Percentiles rank a stretch among this genome's conserved stretches.
Evolutionary conservation across 2,329 filamentous ascomycete species (phyloP).

Genomic region (Xylaria sp.): DNA sequence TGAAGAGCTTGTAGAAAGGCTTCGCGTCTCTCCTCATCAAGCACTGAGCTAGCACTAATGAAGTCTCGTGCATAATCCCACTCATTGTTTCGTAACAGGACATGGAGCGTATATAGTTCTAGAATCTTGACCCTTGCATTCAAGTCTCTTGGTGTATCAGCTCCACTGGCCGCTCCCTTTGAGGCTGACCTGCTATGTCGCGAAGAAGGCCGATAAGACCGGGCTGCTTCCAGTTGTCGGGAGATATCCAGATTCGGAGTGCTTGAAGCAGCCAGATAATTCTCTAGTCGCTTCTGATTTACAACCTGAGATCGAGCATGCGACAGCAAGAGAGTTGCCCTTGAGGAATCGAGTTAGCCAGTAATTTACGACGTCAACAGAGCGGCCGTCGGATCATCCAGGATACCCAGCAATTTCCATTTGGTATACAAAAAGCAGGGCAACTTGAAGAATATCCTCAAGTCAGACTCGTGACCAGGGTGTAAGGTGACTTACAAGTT

Average conservation of each 20-base stretch:
- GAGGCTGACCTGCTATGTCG: slow-evolving; percentile 55
- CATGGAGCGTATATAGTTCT: slow-evolving; percentile 94
- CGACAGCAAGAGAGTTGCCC: slow-evolving; percentile 88
- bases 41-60: slow-evolving; percentile 83
- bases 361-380: background rate
- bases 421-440: background rate
- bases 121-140: slow-evolving; percentile 89
- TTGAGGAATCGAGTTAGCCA: slow-evolving; percentile 52
- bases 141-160: slow-evolving; percentile 85
- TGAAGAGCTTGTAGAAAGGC: slow-evolving; percentile 88
- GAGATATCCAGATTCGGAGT: slow-evolving; percentile 78
- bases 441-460: background rate
- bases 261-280: slow-evolving; percentile 82
- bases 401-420: background rate
- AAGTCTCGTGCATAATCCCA: slow-evolving; percentile 97
- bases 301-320: slow-evolving; percentile 85
- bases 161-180: slow-evolving; percentile 66
- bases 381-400: background rate
- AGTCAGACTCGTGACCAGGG: background rate
- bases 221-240: slow-evolving; percentile 66
- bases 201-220: slow-evolving; percentile 48
- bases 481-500: slow-evolving; percentile 71
- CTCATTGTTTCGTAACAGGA: slow-evolving; percentile 91
- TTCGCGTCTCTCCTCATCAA: slow-evolving; percentile 92
- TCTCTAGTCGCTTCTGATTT: slow-evolving; percentile 89